These are phyloP conservation scores for Oxyria digyna DNA, from an alignment of 148 eudicot species.

Conservation along the genomic window DNA sequence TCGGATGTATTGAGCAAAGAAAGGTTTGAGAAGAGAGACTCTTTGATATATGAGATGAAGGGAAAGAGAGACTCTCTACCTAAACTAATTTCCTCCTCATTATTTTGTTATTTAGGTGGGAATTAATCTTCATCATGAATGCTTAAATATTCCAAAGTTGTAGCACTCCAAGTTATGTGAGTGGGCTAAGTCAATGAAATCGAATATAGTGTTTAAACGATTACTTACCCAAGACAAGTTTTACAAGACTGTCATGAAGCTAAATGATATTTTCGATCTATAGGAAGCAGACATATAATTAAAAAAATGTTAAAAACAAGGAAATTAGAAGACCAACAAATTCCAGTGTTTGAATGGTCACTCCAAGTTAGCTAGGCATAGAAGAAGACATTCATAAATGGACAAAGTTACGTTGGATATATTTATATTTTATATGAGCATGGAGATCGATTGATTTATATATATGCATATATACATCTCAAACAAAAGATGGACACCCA, in stretches of 20 bases:
- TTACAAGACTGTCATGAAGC: neutral
- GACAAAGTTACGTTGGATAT: neutral
- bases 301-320: neutral
- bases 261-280: neutral
- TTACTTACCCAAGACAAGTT: neutral
- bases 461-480: neutral
- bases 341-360: neutral
- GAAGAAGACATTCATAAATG: conserved; percentile 1
- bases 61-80: neutral
- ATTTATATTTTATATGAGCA: neutral
- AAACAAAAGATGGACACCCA: neutral
- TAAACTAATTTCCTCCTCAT: neutral
- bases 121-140: neutral
- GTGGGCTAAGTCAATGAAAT: neutral
- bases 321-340: neutral
- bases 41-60: neutral
- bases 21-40: neutral
- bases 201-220: neutral
- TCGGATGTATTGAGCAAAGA: neutral
- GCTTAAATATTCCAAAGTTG: conserved; percentile 6
- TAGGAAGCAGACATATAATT: neutral
- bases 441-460: neutral
- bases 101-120: neutral
- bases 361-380: neutral
- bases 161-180: neutral